Conservation (phyloP, 352 stramenopile species). For the Plasmopara muralis region DNA sequence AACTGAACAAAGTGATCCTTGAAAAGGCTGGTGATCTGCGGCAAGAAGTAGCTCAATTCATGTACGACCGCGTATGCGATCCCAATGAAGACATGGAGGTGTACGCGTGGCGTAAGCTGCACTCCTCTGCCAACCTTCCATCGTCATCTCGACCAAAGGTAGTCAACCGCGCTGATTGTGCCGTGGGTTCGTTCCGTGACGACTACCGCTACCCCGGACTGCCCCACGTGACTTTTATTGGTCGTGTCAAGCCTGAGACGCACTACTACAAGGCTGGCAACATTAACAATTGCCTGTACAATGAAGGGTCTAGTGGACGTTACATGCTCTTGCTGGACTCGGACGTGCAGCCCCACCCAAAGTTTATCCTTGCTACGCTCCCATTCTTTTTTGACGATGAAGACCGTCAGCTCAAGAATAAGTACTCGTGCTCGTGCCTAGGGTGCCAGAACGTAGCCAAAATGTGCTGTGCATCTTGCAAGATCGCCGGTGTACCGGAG, state of each 20-base stretch:
- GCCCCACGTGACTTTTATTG: slow-evolving; percentile 70
- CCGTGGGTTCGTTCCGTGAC: slow-evolving; percentile 75
- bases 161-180: slow-evolving; percentile 67
- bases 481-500: slow-evolving; percentile 78
- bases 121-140: slow-evolving; percentile 76
- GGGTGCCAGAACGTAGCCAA: slow-evolving; percentile 77
- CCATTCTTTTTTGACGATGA: slow-evolving; percentile 86
- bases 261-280: slow-evolving; percentile 86
- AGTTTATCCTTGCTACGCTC: slow-evolving; percentile 73
- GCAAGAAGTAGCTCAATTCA: slow-evolving; percentile 83
- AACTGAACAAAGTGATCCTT: slow-evolving; percentile 71
- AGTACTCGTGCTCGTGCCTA: slow-evolving; percentile 66
- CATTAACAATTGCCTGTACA: slow-evolving; percentile 88
- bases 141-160: slow-evolving; percentile 62
- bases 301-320: slow-evolving; percentile 73
- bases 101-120: slow-evolving; percentile 80
- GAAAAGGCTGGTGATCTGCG: slow-evolving; percentile 75
- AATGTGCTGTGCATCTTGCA: slow-evolving; percentile 81
- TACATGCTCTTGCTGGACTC: slow-evolving; percentile 78
- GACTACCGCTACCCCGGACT: slow-evolving; percentile 81
- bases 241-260: slow-evolving; percentile 62
- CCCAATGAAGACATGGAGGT: slow-evolving; percentile 84
- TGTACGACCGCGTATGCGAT: slow-evolving; percentile 84
- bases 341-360: slow-evolving; percentile 83
- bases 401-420: slow-evolving; percentile 70